Evolutionary conservation across 192 early-diverging fungal species (phyloP).

Genomic region (Paraglomus brasilianum): DNA sequence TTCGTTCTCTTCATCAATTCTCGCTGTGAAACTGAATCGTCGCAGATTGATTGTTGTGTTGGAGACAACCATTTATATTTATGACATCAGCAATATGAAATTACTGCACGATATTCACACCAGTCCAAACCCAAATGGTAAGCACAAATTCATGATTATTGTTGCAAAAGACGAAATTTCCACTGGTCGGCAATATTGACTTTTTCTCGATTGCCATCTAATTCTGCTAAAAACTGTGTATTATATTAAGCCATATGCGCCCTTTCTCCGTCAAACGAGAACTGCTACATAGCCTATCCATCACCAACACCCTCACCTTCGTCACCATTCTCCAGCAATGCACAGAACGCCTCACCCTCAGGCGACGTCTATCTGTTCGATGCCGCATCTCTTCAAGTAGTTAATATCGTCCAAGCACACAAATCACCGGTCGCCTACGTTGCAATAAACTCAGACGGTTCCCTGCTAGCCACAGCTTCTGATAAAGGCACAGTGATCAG

Average conservation of each 20-base stretch:
- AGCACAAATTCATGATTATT: background rate
- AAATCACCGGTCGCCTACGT: slow-evolving; percentile 87
- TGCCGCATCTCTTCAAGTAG: slow-evolving; percentile 79
- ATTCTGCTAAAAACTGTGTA: slow-evolving; percentile 19
- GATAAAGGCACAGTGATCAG: slow-evolving; percentile 99
- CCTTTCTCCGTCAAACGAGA: slow-evolving; percentile 89
- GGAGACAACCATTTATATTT: slow-evolving; percentile 95
- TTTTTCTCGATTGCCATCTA: slow-evolving; percentile 4
- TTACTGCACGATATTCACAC: slow-evolving; percentile 95
- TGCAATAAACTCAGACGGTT: slow-evolving; percentile 88
- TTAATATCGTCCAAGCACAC: slow-evolving; percentile 94
- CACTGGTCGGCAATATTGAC: background rate
- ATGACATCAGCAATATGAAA: slow-evolving; percentile 99
- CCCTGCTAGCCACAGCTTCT: slow-evolving; percentile 89
- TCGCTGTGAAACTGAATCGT: slow-evolving; percentile 95
- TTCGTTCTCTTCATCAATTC: slow-evolving; percentile 87
- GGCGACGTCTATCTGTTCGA: slow-evolving; percentile 95
- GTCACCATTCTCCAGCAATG: slow-evolving; percentile 49
- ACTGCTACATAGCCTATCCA: slow-evolving; percentile 94
- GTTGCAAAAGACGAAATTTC: background rate
- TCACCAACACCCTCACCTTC: slow-evolving; percentile 66
- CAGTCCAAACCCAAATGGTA: slow-evolving; percentile 85
- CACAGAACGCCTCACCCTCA: slow-evolving; percentile 53
- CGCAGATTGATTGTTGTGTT: slow-evolving; percentile 90
- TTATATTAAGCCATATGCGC: slow-evolving; percentile 72